Evolutionary conservation across 73 alveolate species (phyloP).

Genomic region (Tetrahymena malaccensis): DNA sequence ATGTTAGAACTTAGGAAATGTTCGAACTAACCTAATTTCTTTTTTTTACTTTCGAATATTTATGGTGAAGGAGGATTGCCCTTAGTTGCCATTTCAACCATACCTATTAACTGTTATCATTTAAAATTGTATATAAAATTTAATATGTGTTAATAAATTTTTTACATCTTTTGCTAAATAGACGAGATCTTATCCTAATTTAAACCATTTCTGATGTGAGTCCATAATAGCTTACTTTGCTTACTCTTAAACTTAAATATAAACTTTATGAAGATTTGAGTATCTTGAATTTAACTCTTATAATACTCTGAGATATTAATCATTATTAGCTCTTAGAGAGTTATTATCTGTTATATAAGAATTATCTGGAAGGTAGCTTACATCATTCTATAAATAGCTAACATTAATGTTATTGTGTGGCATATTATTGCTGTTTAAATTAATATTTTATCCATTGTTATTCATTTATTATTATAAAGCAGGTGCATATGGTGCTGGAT

Average conservation of each 20-base stretch:
- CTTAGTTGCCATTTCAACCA: conserved; percentile 62
- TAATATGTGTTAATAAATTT: neutral
- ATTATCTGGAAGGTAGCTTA: neutral
- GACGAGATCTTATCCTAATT: conserved; percentile 59
- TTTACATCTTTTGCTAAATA: conserved; percentile 68
- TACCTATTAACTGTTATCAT: conserved; percentile 5
- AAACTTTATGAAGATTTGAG: conserved; percentile 16
- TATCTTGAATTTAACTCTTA: neutral
- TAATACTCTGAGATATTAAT: neutral
- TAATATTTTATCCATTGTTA: neutral
- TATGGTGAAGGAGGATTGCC: conserved; percentile 39
- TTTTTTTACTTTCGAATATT: conserved; percentile 22
- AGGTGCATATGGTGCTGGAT: neutral
- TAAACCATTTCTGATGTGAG: conserved; percentile 74
- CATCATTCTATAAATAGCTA: neutral
- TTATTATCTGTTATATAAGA: neutral
- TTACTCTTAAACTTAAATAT: conserved; percentile 27
- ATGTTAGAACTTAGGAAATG: conserved; percentile 44
- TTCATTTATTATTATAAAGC: neutral
- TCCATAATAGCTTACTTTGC: conserved; percentile 66
- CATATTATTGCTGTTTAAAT: neutral
- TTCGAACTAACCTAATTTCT: conserved; percentile 43
- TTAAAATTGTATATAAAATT: neutral
- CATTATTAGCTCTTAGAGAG: conserved; percentile 40
- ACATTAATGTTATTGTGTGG: neutral